phyloP scores from a whole-genome alignment of 495 filamentous ascomycete genomes.

The Trichoderma parareesei region DNA sequence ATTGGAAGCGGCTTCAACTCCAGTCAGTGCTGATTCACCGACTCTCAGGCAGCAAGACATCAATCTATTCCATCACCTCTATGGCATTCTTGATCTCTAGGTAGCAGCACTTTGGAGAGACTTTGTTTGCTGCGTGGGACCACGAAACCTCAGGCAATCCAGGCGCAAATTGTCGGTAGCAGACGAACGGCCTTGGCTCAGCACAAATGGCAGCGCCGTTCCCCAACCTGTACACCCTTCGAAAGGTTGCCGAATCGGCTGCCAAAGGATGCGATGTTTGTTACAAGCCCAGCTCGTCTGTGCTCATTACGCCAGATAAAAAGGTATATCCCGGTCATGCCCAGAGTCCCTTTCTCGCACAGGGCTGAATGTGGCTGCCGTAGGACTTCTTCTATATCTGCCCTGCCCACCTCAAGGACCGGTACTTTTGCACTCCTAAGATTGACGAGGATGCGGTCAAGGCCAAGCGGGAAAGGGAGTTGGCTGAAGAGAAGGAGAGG shows the following conservation, averaged over 20 bases:
- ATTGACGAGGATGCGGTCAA: conserved; percentile 68
- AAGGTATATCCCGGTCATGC: conserved; percentile 48
- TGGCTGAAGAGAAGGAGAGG: conserved; percentile 60
- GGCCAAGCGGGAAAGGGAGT: conserved; percentile 58
- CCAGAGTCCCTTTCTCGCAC: not conserved
- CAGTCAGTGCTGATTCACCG: not conserved
- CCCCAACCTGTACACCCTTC: conserved; percentile 77
- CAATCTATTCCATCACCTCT: no score
- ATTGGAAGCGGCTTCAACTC: not conserved
- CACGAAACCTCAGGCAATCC: no score
- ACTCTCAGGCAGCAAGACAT: no score
- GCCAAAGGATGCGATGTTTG: conserved; percentile 84
- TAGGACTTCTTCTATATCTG: conserved; percentile 96
- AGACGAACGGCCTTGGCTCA: not conserved
- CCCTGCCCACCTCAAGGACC: conserved; percentile 73
- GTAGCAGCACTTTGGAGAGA: no score
- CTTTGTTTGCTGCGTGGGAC: no score
- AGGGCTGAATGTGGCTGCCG: conserved; percentile 13
- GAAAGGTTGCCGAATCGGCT: conserved; percentile 76
- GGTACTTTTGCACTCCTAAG: conserved; percentile 70
- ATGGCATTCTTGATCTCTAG: no score
- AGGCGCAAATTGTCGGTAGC: not conserved
- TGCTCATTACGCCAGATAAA: conserved; percentile 83
- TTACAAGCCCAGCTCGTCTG: conserved; percentile 78
- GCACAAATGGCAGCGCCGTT: conserved; percentile 33